phyloP scores from a whole-genome alignment of 2,329 filamentous ascomycete genomes.

The Ophiostoma triangulosporum region DNA sequence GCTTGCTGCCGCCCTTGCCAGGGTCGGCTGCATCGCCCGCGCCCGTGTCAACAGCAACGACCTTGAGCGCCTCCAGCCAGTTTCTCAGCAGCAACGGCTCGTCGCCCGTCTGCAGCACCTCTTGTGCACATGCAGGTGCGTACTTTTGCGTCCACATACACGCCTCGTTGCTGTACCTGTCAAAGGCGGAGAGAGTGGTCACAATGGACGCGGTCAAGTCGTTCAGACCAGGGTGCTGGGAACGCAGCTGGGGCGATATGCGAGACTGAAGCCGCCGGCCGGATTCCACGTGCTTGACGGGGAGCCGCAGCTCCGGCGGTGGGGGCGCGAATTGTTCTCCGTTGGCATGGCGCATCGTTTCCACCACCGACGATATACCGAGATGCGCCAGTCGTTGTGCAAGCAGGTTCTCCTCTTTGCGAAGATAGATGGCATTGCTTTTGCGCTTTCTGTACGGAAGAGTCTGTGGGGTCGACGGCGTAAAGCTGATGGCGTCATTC shows the following conservation, averaged over 20 bases:
- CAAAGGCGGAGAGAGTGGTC: slow-evolving; percentile 60
- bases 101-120: slow-evolving; percentile 62
- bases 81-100: slow-evolving; percentile 61
- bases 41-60: slow-evolving; percentile 61
- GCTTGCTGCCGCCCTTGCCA: slow-evolving; percentile 18
- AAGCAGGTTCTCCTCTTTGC: slow-evolving; percentile 30
- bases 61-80: slow-evolving; percentile 66
- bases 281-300: slow-evolving; percentile 43
- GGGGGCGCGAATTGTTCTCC: slow-evolving; percentile 30
- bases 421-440: slow-evolving; percentile 29
- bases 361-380: slow-evolving; percentile 23
- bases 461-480: background rate
- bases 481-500: background rate
- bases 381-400: slow-evolving; percentile 23
- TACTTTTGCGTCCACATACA: slow-evolving; percentile 75
- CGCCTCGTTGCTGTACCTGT: slow-evolving; percentile 61
- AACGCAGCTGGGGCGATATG: slow-evolving; percentile 32
- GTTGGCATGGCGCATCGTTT: slow-evolving; percentile 23
- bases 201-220: slow-evolving; percentile 45
- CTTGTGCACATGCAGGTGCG: slow-evolving; percentile 50
- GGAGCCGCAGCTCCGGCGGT: slow-evolving; percentile 38
- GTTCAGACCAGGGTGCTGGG: slow-evolving; percentile 11
- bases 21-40: slow-evolving; percentile 23
- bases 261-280: slow-evolving; percentile 38
- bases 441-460: slow-evolving; percentile 33